Base-by-base conservation (phyloP, 768 basidiomycete genomes). In the Pleurotus salmoneostramineus region DNA sequence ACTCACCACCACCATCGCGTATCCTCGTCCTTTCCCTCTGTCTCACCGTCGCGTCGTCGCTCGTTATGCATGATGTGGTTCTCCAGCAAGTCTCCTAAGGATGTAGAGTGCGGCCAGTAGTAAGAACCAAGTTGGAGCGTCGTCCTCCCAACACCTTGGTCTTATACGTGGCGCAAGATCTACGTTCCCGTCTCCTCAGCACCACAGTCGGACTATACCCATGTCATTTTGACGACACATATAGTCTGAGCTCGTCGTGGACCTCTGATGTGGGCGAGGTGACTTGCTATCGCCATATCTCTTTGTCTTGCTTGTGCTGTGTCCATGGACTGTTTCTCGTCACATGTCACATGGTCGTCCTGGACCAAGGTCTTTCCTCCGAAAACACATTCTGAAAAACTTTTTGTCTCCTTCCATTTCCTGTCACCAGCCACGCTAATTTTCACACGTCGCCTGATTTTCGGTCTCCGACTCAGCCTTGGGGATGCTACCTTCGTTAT, bases 81-180 rank as follows among this genome's bases (percentile, higher is more conserved):
- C 21, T 27, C 21, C 21, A 27, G 21, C 21, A 27, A 1, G 21
- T 27, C 21, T 27, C 21, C 21, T 27, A 27, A 27, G 21, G 21
- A 27, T 27, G 21, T 27, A 27, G 21, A 27, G 21, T 27, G 21
- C 21, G 21, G 21, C 21, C 21, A 27, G 21, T 27, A 27, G 21
- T 46, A 43, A 33, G 15, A 49, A 31, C 5, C 56, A 42, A 50
- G 59, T 27, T 47, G 59, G 59, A 60, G 59, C 59, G 56, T 60
- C 50, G 59, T 60, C 42, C 59, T 60, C 59, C 45, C 17, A 10
- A 60, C 35, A 21, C 12, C 59, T 57, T 42, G 56, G 36, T 55
- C 35, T 37, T 55, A 12, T 15, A 42, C 40, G 40, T 36, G 27
- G 35, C n/a, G 40, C 17, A 55, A 8, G 21, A n/a, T 10, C 37